Percentiles rank a stretch among this genome's conserved stretches.
Conservation (phyloP, 768 basidiomycete species). For the Leccinum disarticulatum region DNA sequence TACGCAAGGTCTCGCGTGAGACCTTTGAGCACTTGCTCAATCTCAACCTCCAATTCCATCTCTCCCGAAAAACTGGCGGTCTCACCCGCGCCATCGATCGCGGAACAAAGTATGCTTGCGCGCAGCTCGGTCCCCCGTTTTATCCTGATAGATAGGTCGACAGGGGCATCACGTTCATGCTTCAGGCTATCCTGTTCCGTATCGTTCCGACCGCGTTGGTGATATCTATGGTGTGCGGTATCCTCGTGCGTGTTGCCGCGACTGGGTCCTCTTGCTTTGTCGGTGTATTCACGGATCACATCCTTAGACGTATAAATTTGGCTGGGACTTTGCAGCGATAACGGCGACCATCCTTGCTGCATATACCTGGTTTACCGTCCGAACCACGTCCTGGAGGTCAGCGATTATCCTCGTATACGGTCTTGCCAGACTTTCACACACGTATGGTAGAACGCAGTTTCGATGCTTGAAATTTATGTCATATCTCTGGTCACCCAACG, state of each 20-base stretch:
- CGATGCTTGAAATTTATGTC: constrained; percentile 45
- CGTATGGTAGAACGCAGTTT: constrained; percentile 72
- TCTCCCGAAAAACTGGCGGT: constrained; percentile 92
- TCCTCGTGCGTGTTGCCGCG: constrained; percentile 59
- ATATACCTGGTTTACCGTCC: constrained; percentile 97
- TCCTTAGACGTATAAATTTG: constrained; percentile 90
- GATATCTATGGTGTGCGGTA: constrained; percentile 96
- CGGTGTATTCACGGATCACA: not conserved
- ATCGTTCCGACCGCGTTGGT: constrained; percentile 95
- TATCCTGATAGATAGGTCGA: not conserved
- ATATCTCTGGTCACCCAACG: not conserved
- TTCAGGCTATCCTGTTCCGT: constrained; percentile 91
- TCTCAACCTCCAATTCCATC: constrained; percentile 89
- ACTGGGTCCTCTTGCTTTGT: not conserved
- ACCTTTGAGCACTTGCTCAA: constrained; percentile 93
- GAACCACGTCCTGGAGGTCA: constrained; percentile 94
- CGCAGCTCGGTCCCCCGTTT: not conserved
- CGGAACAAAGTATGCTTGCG: constrained; percentile 79
- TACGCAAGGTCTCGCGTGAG: constrained; percentile 92
- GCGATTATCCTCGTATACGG: constrained; percentile 8
- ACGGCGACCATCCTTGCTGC: constrained; percentile 81
- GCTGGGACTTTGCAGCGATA: constrained; percentile 94
- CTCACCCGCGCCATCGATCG: constrained; percentile 95
- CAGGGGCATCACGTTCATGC: constrained; percentile 94
- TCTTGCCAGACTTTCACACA: not conserved